Percentiles rank a stretch among this genome's conserved stretches.
Conservation (phyloP, 2,329 filamentous ascomycete species). For the Ceratocystis albifundus region DNA sequence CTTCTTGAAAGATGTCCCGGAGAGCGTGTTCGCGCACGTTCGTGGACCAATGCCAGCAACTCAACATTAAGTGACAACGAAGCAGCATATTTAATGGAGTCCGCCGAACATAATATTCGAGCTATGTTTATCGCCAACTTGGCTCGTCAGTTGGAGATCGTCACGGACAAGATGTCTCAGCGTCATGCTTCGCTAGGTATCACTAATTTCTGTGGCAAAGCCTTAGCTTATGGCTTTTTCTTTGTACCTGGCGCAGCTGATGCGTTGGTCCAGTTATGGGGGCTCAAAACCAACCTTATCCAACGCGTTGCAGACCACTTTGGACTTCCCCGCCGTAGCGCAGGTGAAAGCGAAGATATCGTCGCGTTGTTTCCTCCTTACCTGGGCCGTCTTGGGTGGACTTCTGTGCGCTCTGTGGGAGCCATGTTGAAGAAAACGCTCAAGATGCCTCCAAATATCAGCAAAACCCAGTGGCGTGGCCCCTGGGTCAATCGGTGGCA, state of each 20-base stretch:
- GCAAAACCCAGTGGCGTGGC: slow-evolving; percentile 71
- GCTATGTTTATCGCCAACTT: slow-evolving; percentile 79
- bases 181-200: slow-evolving; percentile 54
- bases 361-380: slow-evolving; percentile 56
- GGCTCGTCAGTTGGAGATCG: slow-evolving; percentile 69
- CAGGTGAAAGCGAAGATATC: slow-evolving; percentile 51
- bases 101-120: slow-evolving; percentile 76
- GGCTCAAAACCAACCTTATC: slow-evolving; percentile 54
- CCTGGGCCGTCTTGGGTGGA: slow-evolving; percentile 48
- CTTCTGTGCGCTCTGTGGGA: slow-evolving; percentile 39
- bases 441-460: slow-evolving; percentile 53
- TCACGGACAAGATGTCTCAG: slow-evolving; percentile 79
- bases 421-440: slow-evolving; percentile 54
- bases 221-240: slow-evolving; percentile 85
- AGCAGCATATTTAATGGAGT: slow-evolving; percentile 43
- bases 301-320: slow-evolving; percentile 61
- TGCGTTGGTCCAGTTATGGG: slow-evolving; percentile 72
- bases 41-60: slow-evolving; percentile 41
- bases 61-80: slow-evolving; percentile 59
- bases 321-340: slow-evolving; percentile 46
- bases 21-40: slow-evolving; percentile 37
- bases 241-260: slow-evolving; percentile 81
- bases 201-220: slow-evolving; percentile 80
- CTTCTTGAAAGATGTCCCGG: slow-evolving; percentile 44
- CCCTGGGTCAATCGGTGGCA: slow-evolving; percentile 79